Base-by-base conservation (phyloP, 2,329 filamentous ascomycete genomes). In the Lachnellula arida region DNA sequence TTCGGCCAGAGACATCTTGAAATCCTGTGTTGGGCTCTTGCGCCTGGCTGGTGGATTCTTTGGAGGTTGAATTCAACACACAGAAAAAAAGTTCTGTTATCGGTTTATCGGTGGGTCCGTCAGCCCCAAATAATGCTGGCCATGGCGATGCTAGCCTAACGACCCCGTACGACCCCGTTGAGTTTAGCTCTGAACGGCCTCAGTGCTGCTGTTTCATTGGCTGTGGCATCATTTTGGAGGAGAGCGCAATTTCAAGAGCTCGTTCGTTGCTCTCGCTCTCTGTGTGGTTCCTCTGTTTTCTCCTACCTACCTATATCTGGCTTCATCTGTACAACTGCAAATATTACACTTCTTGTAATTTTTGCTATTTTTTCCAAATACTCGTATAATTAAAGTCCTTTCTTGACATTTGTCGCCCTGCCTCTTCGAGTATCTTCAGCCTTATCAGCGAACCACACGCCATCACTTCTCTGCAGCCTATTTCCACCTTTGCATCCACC, bases 1-100 rank as follows among this genome's bases (percentile, higher is more conserved):
- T 79, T 96, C 93, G 72, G 88, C 85, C 69, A 97, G 77, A 73
- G 84, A 84, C 76, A 78, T 78, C 66, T 66, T 75, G 70, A 58
- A 62, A 50, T 53, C 59, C 50, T 57, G 46, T 62, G 56, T 17
- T 60, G 53, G 59, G 62, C 60, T 64, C 60, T 63, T 64, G 65
- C 60, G 65, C 67, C 64, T 48, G 52, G 51, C 40, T 44, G 28
- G 8, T 32, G 28, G 28, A 32, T 32, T 32, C 3, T 32, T 32
- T 32, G 28, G 28, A 32, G 8, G 54, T 54, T 46, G 49, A 56
- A 46, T 53, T 35, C 35, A 17, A 42, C 39, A 11, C 15, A 40
- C 37, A 39, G 22, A 42, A 42, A 42, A 46, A 47, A 32, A 25
- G 46, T 47, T 47, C 46, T 47, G 46, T 32, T 32, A 32, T 32